phyloP scores from a whole-genome alignment of 2,329 filamentous ascomycete species.

The Cryoendolithus antarcticus region DNA sequence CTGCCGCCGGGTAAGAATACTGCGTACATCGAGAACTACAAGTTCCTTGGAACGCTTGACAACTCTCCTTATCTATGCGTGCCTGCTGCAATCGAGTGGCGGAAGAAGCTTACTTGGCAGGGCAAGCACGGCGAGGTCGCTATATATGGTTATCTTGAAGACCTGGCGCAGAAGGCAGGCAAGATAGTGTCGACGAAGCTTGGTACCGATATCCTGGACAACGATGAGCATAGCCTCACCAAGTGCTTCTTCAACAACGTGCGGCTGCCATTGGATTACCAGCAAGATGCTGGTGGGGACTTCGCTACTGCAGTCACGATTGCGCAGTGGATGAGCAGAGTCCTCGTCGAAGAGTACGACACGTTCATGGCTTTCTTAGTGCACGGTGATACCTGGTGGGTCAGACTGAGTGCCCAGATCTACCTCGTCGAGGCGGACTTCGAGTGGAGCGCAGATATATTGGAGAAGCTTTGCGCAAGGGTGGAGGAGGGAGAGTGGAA shows the following conservation, averaged over 20 bases:
- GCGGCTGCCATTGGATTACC: constrained; percentile 49
- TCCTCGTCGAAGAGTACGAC: constrained; percentile 44
- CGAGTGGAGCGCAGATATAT: constrained; percentile 48
- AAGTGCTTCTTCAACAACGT: constrained; percentile 63
- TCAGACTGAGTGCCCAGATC: constrained; percentile 65
- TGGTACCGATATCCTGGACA: constrained; percentile 61
- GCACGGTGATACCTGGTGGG: constrained; percentile 54
- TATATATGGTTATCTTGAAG: constrained; percentile 51
- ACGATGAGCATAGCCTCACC: constrained; percentile 47
- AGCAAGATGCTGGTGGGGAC: constrained; percentile 20
- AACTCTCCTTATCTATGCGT: constrained; percentile 60
- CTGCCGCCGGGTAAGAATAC: constrained; percentile 38
- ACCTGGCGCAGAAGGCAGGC: constrained; percentile 53
- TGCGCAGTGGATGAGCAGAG: constrained; percentile 28
- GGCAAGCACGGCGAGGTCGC: constrained; percentile 47
- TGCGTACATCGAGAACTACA: constrained; percentile 57
- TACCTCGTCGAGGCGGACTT: constrained; percentile 76
- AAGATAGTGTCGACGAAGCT: constrained; percentile 48
- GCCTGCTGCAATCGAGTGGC: constrained; percentile 60
- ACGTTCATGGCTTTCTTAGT: constrained; percentile 58
- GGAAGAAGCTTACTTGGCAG: constrained; percentile 31
- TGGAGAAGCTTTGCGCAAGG: constrained; percentile 46
- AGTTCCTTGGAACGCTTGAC: constrained; percentile 67
- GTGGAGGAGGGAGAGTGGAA: constrained; percentile 35
- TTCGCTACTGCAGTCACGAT: constrained; percentile 25